Conservation (phyloP, 176 grass and related monocot genomes). For the Ananas comosus region DNA sequence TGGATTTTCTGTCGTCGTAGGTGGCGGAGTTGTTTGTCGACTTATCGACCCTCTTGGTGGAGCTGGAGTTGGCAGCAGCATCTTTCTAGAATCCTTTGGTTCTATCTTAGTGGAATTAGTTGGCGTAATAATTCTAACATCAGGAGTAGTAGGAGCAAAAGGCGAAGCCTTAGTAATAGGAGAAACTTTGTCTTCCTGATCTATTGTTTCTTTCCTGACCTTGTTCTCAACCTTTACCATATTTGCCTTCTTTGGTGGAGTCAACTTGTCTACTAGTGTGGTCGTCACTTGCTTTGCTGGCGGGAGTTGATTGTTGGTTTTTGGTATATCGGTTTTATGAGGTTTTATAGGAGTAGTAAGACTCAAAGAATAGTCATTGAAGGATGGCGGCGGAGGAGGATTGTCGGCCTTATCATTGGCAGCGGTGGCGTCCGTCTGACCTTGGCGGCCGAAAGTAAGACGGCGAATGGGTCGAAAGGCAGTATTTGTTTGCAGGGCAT, state of each 20-base stretch:
- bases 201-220: neutral
- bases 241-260: neutral
- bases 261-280: too few species aligned
- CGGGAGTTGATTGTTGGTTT: too few species aligned
- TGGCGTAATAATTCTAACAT: neutral
- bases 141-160: neutral
- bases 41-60: neutral
- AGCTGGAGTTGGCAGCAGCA: neutral
- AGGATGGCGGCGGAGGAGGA: too few species aligned
- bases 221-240: neutral
- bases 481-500: constrained; percentile 21
- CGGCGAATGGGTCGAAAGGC: constrained; percentile 16
- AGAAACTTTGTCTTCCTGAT: too few species aligned
- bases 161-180: neutral
- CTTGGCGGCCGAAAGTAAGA: constrained; percentile 16
- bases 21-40: neutral
- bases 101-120: neutral
- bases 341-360: neutral
- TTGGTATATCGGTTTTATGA: neutral
- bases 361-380: too few species aligned
- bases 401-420: neutral
- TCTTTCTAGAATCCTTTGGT: neutral
- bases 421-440: neutral
- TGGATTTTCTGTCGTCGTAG: neutral
- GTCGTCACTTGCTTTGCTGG: too few species aligned